Base-by-base conservation (phyloP, 1,139 yeast species). In the Pichia sp. region DNA sequence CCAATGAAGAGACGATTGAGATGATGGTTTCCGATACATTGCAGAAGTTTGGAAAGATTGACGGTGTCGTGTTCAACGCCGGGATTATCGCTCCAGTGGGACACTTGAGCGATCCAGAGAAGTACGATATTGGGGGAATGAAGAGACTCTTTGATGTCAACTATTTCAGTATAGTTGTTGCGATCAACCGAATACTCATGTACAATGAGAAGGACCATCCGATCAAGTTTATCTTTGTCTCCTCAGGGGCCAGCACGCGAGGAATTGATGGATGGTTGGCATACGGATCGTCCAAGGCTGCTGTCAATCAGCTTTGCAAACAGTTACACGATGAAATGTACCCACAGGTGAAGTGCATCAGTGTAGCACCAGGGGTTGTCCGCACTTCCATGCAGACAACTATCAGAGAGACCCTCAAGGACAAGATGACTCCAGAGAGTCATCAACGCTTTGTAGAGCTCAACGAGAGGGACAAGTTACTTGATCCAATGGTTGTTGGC, bases 351-450 rank as follows among this genome's bases (percentile, higher is more conserved):
- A 63, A 64, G 32, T 66, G 83, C 4, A 62, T 85, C 10, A 67
- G 95, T 0, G 68, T 88, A 18, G 96, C 95, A 3, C 97, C 97
- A 0, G 97, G 97, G 4, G 94, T 85, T 2, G 96, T 88, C 3
- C 86, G 83, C 54, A 87, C 97, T 1, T 66, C 64, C 16, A 88
- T 88, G 96, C 97, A 88, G 60, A 54, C 51, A 11, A 78, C 74
- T 40, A 86, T 88, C 39, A 72, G 96, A 51, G 78, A 73, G 18
- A 61, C 54, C 27, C 71, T 72, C 50, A 74, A 75, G 2, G 47
- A 53, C 10, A 60, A 62, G 25, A 85, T 86, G 95, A 62, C 67
- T 1, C 61, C 66, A 1, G 74, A 69, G 15, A 67, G 73, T 10
- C 67, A 73, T 46, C 59, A 72, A 38, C 64, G 76, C 46, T 87